Percentiles rank a stretch among this genome's conserved stretches.
Evolutionary conservation across 148 eudicot species (phyloP).

Genomic region (Vaccinium macrocarpon): DNA sequence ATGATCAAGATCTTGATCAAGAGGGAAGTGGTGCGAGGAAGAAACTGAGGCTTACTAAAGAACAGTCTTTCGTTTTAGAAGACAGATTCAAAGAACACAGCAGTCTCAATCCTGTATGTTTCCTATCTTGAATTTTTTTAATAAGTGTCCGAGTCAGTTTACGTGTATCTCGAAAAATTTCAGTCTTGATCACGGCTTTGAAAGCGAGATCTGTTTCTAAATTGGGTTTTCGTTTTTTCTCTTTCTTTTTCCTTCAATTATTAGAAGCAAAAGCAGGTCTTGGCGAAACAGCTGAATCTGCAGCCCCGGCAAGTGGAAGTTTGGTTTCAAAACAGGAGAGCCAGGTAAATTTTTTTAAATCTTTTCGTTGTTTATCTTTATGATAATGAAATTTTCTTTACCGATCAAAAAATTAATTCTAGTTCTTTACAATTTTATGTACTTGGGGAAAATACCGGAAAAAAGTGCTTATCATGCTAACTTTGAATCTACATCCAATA

Average conservation of each 20-base stretch:
- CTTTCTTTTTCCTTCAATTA: background rate
- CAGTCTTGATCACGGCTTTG: no score
- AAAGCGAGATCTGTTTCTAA: no score
- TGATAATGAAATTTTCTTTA: background rate
- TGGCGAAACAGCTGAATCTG: conserved; percentile 36
- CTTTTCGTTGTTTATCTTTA: no score
- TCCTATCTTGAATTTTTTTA: no score
- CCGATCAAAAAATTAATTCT: background rate
- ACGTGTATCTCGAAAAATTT: no score
- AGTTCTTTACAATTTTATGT: no score
- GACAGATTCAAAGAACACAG: conserved; percentile 38
- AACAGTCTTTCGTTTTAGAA: conserved; percentile 34
- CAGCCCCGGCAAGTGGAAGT: conserved; percentile 43
- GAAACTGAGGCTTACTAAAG: conserved; percentile 37
- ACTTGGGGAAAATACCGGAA: background rate
- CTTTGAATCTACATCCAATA: background rate
- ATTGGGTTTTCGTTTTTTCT: no score
- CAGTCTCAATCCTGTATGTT: conserved; percentile 39
- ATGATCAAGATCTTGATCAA: conserved; percentile 29
- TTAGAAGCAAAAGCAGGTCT: conserved; percentile 36
- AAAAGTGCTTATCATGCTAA: background rate
- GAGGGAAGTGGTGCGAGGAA: conserved; percentile 30
- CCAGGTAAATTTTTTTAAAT: conserved; percentile 20
- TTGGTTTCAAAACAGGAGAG: conserved; percentile 47
- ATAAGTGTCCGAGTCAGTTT: no score